Evolutionary conservation across 768 basidiomycete species (phyloP).

Genomic region (Neoboletus subvelutipes): DNA sequence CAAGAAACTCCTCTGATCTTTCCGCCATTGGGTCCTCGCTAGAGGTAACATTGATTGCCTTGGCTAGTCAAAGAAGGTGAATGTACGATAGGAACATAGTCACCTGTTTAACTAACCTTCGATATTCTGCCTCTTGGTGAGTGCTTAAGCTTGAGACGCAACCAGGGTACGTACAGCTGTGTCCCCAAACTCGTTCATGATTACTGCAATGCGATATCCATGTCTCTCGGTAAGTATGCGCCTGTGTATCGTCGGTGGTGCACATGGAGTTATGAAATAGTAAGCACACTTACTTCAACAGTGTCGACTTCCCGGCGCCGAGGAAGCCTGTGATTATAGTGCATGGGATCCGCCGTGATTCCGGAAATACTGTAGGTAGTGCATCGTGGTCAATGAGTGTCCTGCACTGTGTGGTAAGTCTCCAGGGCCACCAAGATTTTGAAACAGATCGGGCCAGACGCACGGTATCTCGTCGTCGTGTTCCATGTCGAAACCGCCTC

Average conservation of each 20-base stretch:
- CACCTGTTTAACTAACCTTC: conserved; percentile 58
- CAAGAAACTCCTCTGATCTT: conserved; percentile 81
- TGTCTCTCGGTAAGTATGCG: conserved; percentile 91
- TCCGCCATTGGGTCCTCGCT: conserved; percentile 59
- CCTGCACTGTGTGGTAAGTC: conserved; percentile 16
- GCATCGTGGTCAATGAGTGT: conserved; percentile 34
- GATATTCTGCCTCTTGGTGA: conserved; percentile 62
- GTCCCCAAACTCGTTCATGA: conserved; percentile 98
- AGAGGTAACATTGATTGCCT: conserved; percentile 80
- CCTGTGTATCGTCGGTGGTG: conserved; percentile 34
- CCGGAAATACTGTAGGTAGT: conserved; percentile 1
- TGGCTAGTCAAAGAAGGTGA: conserved; percentile 49
- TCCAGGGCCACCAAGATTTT: not conserved
- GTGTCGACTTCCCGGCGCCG: conserved; percentile 91
- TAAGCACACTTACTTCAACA: conserved; percentile 58
- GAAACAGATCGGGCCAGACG: conserved; percentile 22
- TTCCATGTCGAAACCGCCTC: conserved; percentile 38
- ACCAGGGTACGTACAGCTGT: conserved; percentile 63
- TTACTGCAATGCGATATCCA: conserved; percentile 95
- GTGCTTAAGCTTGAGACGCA: conserved; percentile 15
- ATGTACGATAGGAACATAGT: not conserved
- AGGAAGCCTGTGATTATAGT: conserved; percentile 96
- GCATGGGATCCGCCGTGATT: conserved; percentile 62
- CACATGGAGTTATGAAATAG: not conserved
- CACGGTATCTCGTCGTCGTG: conserved; percentile 63